Base-by-base conservation (phyloP, 306 rosid genomes). In the Castanea mollissima region DNA sequence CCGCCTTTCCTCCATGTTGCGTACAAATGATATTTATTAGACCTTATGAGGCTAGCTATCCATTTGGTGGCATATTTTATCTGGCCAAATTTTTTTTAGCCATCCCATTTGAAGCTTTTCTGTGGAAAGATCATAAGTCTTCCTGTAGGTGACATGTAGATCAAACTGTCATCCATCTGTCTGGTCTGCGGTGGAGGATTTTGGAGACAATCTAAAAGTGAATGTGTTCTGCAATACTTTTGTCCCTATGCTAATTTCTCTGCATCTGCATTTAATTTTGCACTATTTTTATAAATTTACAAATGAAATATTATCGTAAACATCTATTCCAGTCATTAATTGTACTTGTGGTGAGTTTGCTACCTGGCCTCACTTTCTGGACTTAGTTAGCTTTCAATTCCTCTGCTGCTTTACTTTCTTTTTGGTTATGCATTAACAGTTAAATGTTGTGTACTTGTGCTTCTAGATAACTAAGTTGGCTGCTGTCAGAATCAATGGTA, bases 401-500 rank as follows among this genome's bases (percentile, higher is more conserved):
- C 73, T 46, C 56, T 63, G 46, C 46, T 38, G 44, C 46, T 65
- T 73, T 54, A 10, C 44, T 58, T 38, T 20, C 60, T n/a, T 69
- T 46, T 20, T 67, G 71, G 58, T 52, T 71, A 49, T 78, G 10
- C 76, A 35, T 78, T 83, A 79, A 78, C 62, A 57, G 55, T 65
- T n/a, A 68, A 51, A 74, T 55, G 67, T 75, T 73, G 55, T 76
- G 12, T 88, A 46, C 49, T 79, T 76, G 63, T 83, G n/a, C 79
- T 34, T 46, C 65, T 74, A 96, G 99, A 91, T 96, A 71, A 72
- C 78, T 57, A 96, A 93, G 90, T 83, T 96, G 92, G 99, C 97
- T 44, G 99, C 99, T 44, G 99, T 96, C 81, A 90, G 99, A 93
- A 89, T 96, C 77, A 93, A 83, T 74, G 97, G 98, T 78, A 96